Evolutionary conservation across 1,284 basidiomycete genomes (phyloP).

Genomic region (Ustilago curta): DNA sequence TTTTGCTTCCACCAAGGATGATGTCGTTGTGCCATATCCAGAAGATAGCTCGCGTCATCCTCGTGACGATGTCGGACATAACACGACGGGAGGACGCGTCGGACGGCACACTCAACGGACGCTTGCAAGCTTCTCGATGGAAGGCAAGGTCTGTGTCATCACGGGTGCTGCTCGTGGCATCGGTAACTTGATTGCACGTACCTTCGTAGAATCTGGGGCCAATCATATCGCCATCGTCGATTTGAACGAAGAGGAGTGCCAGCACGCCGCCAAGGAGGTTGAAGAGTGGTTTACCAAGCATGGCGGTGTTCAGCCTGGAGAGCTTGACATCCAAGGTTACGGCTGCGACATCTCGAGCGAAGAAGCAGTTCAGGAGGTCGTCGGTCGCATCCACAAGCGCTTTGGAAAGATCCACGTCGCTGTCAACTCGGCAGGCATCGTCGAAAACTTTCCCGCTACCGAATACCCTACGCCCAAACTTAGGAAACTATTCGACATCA

Average conservation of each 20-base stretch:
- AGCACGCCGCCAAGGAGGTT: constrained; percentile 81
- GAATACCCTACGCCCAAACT: constrained; percentile 76
- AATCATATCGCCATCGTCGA: constrained; percentile 85
- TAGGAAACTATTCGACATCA: constrained; percentile 82
- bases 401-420: constrained; percentile 82
- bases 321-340: constrained; percentile 80
- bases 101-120: constrained; percentile 56
- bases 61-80: constrained; percentile 57
- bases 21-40: constrained; percentile 40
- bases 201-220: constrained; percentile 89
- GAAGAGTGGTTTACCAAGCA: constrained; percentile 74
- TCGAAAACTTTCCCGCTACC: constrained; percentile 90
- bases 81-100: constrained; percentile 57
- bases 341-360: constrained; percentile 91
- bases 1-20: constrained; percentile 41
- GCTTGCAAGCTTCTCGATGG: constrained; percentile 62
- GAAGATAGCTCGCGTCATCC: constrained; percentile 47
- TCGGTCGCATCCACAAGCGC: constrained; percentile 69
- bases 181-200: constrained; percentile 72
- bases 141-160: constrained; percentile 83
- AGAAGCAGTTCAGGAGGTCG: constrained; percentile 52
- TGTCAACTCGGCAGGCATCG: constrained; percentile 76
- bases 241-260: constrained; percentile 80
- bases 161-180: constrained; percentile 91
- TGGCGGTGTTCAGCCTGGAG: constrained; percentile 75